These are phyloP conservation scores for Escovopsis sp. DNA, from an alignment of 2,329 filamentous ascomycete species.

Conservation along the genomic window DNA sequence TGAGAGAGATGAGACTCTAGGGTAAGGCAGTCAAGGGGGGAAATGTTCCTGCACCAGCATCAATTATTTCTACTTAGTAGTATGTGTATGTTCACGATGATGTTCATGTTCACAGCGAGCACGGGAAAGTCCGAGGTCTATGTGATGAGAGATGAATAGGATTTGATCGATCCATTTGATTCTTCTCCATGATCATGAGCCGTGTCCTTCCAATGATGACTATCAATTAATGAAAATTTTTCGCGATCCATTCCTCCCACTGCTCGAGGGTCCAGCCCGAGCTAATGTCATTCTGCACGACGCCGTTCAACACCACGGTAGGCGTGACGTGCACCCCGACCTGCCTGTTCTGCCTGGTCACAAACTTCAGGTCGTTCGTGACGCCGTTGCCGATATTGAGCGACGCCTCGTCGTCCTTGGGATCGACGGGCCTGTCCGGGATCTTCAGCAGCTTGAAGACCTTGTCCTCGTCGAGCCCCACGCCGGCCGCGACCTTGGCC, in stretches of 20 bases:
- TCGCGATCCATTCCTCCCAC: conserved; percentile 71
- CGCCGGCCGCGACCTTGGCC: conserved; percentile 53
- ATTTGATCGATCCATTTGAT: too few species aligned
- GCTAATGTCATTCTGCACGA: conserved; percentile 60
- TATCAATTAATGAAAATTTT: conserved; percentile 23
- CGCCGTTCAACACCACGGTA: conserved; percentile 76
- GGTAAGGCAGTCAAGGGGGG: too few species aligned
- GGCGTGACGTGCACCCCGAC: conserved; percentile 82
- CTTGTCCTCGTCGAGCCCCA: conserved; percentile 55
- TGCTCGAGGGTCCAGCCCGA: conserved; percentile 66
- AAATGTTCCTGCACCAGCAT: too few species aligned
- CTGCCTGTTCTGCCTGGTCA: conserved; percentile 66
- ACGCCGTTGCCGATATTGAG: conserved; percentile 70
- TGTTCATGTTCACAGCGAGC: too few species aligned
- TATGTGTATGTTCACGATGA: too few species aligned
- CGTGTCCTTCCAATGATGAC: too few species aligned
- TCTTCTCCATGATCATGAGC: too few species aligned
- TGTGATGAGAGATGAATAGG: too few species aligned
- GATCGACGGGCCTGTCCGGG: conserved; percentile 42
- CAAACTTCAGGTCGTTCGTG: conserved; percentile 70
- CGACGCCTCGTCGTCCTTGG: conserved; percentile 37
- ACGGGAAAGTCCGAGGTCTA: too few species aligned
- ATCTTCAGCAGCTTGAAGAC: conserved; percentile 58
- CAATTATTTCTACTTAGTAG: too few species aligned
- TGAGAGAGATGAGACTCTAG: too few species aligned